Evolutionary conservation across 108 stramenopile genomes (phyloP), one percentile per base, ranked within the genome.

Genomic region (Skeletonema potamos): DNA sequence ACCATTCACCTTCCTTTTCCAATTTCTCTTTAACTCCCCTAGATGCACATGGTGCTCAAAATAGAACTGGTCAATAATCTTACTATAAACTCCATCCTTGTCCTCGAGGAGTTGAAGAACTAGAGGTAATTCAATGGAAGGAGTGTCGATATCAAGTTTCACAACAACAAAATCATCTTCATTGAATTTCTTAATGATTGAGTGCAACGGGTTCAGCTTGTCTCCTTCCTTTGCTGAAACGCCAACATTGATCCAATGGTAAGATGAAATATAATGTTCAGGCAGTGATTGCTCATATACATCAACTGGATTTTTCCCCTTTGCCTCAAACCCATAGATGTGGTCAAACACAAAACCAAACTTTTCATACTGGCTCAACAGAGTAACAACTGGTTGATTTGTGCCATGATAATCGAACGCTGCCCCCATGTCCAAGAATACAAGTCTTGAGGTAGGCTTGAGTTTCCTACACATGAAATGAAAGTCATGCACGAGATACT

Each of bases 321-420:
- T 74, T 9, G 77, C 37, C 48, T 87, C 89, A 68, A 68, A 87
- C 4, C 62, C 86, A 69, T 90, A 88, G 27, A 90, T 84, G 37
- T 90, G 89, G 62, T 91, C 90, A 68, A 91, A 91, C 0, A 59
- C 51, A 68, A 91, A 79, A 4, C 87, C 90, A 74, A 87, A 87
- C 24, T 75, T 73, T 26, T 79, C 29, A 43, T 82, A 89, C n/a
- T 76, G 26, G 7, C 58, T 9, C 13, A 77, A 32, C 9, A 91
- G 48, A n/a, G 59, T 65, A 2, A 84, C 30, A 11, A 70, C 51
- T 1, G 86, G 90, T 0, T 24, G 20, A 9, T 28, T 29, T 1
- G 48, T 56, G 0, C 62, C 32, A 58, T 91, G 87, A 73, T 85
- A 85, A 3, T 66, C 68, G 1, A 91, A 64, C 0, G 86, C 72